Conservation (phyloP, 2,329 filamentous ascomycete genomes). For the Sarocladium brachiariae region DNA sequence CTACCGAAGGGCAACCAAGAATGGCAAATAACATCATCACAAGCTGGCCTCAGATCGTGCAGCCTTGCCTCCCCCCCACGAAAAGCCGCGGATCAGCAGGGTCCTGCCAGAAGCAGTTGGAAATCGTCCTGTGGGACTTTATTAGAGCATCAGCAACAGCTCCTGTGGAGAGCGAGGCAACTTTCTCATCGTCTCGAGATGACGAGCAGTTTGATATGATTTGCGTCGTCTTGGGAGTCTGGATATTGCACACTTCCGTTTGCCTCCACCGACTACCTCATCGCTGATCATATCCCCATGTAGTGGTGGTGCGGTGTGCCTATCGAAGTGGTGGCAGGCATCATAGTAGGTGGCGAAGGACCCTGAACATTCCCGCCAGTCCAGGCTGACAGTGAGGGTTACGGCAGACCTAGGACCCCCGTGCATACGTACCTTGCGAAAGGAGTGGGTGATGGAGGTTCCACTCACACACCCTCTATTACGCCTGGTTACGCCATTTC, state of each 20-base stretch:
- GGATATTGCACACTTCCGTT: background rate
- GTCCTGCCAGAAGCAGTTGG: slow-evolving; percentile 4
- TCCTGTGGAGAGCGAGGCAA: background rate
- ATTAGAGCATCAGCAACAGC: background rate
- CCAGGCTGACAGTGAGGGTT: no score
- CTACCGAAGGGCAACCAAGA: no score
- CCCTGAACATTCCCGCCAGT: background rate
- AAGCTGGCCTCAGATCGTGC: background rate
- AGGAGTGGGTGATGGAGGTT: no score
- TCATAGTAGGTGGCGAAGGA: slow-evolving; percentile 7
- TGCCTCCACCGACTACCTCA: slow-evolving; percentile 2
- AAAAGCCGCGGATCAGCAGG: background rate
- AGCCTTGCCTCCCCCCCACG: background rate
- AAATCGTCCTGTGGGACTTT: background rate
- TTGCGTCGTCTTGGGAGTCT: background rate
- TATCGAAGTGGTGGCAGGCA: background rate
- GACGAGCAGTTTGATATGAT: background rate
- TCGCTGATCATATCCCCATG: background rate
- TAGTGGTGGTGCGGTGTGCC: background rate
- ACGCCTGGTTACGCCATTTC: slow-evolving; percentile 7
- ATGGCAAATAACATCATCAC: background rate
- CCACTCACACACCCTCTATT: slow-evolving; percentile 8
- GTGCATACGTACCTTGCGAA: no score
- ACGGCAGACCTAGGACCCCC: background rate
- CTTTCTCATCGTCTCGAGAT: background rate